A percentile compares a stretch with the other conserved stretches of the same genome.
phyloP scores from a whole-genome alignment of 1,139 yeast species.

The Saccharomycopsis phalli region DNA sequence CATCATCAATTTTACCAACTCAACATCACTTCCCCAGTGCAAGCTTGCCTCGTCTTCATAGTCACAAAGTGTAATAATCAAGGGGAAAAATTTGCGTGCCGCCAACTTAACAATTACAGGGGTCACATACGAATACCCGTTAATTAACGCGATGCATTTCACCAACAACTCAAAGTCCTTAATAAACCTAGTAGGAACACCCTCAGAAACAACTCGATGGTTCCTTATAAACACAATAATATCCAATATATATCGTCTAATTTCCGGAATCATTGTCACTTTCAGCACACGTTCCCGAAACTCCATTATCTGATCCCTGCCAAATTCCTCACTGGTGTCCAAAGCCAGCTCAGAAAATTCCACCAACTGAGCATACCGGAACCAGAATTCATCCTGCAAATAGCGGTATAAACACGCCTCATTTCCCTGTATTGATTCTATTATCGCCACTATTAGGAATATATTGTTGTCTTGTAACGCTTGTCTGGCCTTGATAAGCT shows the following conservation, averaged over 20 bases:
- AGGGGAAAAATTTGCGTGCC: conserved; percentile 38
- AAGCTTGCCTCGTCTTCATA: conserved; percentile 42
- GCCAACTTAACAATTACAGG: conserved; percentile 43
- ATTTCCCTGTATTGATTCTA: conserved; percentile 21
- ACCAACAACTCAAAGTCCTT: conserved; percentile 35
- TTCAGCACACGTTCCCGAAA: conserved; percentile 20
- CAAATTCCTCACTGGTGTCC: not conserved
- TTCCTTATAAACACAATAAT: conserved; percentile 40
- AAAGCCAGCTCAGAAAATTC: conserved; percentile 3
- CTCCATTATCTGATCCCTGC: conserved; percentile 12
- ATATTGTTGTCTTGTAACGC: conserved; percentile 2
- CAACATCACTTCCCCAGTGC: conserved; percentile 44
- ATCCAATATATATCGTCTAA: conserved; percentile 46
- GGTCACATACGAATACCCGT: conserved; percentile 35
- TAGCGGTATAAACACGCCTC: conserved; percentile 23
- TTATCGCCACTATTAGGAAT: conserved; percentile 23
- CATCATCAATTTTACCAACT: conserved; percentile 33
- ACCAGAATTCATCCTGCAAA: conserved; percentile 26
- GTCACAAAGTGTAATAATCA: conserved; percentile 31
- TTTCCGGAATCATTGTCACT: conserved; percentile 36
- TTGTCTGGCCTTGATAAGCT: conserved; percentile 19
- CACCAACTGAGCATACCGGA: conserved; percentile 26
- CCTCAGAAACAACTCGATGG: conserved; percentile 42
- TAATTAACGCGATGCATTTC: conserved; percentile 33
- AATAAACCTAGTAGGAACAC: conserved; percentile 39